phyloP scores from a whole-genome alignment of 306 rosid species.

The Prunus campanulata region DNA sequence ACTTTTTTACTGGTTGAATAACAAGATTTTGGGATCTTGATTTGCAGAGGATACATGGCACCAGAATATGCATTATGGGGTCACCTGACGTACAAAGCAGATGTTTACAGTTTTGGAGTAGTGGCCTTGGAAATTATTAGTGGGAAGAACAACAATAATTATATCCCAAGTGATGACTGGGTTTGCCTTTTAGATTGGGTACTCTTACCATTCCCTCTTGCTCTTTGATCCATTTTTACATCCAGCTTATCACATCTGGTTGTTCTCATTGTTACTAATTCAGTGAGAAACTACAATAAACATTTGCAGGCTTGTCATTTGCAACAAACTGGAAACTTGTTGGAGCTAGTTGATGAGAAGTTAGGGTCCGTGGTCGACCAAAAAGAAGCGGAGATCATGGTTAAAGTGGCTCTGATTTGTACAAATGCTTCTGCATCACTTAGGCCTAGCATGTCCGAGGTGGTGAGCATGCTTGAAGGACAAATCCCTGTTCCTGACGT shows the following conservation, averaged over 20 bases:
- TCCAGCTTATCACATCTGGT: neutral
- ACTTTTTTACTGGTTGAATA: neutral
- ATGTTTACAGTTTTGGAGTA: slow-evolving; percentile 76
- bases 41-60: slow-evolving; percentile 76
- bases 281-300: neutral
- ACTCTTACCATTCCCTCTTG: slow-evolving; percentile 5
- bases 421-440: slow-evolving; percentile 54
- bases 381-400: slow-evolving; percentile 52
- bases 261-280: neutral
- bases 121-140: slow-evolving; percentile 61
- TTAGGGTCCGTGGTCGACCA: slow-evolving; percentile 35
- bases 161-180: slow-evolving; percentile 39
- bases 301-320: slow-evolving; percentile 58
- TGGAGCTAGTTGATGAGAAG: slow-evolving; percentile 58
- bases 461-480: slow-evolving; percentile 69
- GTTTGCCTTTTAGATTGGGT: slow-evolving; percentile 74
- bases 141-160: slow-evolving; percentile 59
- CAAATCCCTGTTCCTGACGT: slow-evolving; percentile 36
- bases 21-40: neutral
- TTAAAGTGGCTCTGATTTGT: slow-evolving; percentile 59
- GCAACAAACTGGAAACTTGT: slow-evolving; percentile 43
- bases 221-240: neutral
- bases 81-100: slow-evolving; percentile 60
- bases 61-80: slow-evolving; percentile 83
- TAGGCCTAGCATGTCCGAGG: slow-evolving; percentile 75